Base-by-base conservation (phyloP, 148 eudicot species). In the Rhododendron molle region DNA sequence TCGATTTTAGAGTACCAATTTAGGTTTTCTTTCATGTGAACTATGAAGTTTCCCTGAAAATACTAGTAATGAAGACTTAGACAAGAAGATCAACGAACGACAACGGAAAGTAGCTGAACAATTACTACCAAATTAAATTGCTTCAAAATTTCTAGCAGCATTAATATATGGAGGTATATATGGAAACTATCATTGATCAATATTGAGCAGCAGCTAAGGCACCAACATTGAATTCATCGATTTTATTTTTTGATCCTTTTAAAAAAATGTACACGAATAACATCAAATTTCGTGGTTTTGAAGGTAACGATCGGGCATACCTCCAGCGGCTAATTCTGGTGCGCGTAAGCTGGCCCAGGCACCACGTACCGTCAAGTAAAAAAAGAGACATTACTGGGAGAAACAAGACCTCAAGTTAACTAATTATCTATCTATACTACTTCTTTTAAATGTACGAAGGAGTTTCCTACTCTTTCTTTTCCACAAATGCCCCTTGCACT, bases 1-100 rank as follows among this genome's bases (percentile, higher is more conserved):
- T 65, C 34, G 40, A 72, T 28, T 30, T 72, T 10, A 2, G 4
- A 72, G 40, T 14, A 32, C 40, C 21, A 4, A 72, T 36, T 74
- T 36, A 74, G 78, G 16, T 73, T 73, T 73, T 73, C n/a, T 69
- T 73, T 16, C 44, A 36, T 73, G 78, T 73, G 78, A 73, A 73
- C 23, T 32, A 11, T 16, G 78, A 73, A 73, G 78, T 5, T 36
- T 72, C 76, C 76, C 16, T 34, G 23, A 72, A 34, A 5, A 72
- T 18, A 30, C 38, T 34, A n/a, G n/a, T n/a, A 3, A 12, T 4
- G 13, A 32, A 15, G 20, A 3, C 38, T 34, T 72, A 1, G 40
- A 30, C 76, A 3, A 15, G 40, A 73, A 36, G 36, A 73, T 36
- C 78, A 14, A 34, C 21, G 78, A 32, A 38, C 3, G 40, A 38